Evolutionary conservation across 495 filamentous ascomycete species (phyloP).

Genomic region (Penicillium dipodomyicola): DNA sequence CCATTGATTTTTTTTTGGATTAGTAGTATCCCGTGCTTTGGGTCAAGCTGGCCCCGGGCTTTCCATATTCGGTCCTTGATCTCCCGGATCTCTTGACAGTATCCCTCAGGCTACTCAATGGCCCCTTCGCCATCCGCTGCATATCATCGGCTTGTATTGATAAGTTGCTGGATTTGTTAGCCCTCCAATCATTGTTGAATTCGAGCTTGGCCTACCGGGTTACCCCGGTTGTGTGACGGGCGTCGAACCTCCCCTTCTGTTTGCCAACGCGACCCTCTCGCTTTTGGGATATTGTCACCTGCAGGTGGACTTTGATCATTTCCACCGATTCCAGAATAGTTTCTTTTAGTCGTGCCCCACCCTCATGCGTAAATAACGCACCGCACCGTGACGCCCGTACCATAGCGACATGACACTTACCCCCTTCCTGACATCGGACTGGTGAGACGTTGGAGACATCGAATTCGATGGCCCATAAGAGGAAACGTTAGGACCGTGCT

Average conservation of each 20-base stretch:
- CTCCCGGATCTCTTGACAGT: conserved; percentile 1
- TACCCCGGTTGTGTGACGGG: conserved; percentile 28
- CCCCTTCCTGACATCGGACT: neutral
- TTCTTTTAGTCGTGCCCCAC: conserved; percentile 3
- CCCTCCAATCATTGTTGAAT: conserved; percentile 15
- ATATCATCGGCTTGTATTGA: conserved; percentile 12
- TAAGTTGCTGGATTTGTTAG: neutral
- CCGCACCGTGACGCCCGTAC: neutral
- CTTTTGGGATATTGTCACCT: conserved; percentile 13
- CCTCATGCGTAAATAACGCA: conserved; percentile 10
- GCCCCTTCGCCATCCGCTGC: conserved; percentile 3
- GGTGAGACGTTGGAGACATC: conserved; percentile 4
- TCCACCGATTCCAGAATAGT: conserved; percentile 7
- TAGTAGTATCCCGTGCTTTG: neutral
- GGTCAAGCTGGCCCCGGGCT: neutral
- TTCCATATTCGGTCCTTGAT: neutral
- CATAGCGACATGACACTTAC: conserved; percentile 1
- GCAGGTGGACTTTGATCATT: conserved; percentile 13
- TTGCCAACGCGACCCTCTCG: conserved; percentile 16
- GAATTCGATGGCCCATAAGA: conserved; percentile 3
- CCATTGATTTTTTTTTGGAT: neutral
- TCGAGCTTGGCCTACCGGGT: conserved; percentile 21
- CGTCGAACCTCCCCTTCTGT: conserved; percentile 14
- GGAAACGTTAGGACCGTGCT: neutral
- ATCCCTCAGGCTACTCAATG: conserved; percentile 8